Conservation (phyloP, 2,329 filamentous ascomycete species). For the Alternaria gaisen region DNA sequence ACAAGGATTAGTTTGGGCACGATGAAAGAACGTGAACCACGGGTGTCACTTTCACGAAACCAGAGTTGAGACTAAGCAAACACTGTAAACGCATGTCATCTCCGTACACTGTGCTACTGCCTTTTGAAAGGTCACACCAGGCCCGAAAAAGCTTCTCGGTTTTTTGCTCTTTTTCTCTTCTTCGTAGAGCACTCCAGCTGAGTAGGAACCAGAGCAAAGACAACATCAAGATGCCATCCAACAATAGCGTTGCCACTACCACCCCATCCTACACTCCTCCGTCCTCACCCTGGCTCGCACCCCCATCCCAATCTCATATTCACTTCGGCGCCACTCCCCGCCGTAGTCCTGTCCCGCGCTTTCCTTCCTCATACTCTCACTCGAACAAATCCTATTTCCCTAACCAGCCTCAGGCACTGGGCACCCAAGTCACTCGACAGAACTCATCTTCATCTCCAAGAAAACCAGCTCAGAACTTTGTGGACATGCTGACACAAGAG, state of each 20-base stretch:
- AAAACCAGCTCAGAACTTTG: not conserved
- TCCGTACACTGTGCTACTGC: not conserved
- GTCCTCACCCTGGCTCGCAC: not conserved
- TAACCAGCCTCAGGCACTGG: not conserved
- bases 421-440: not conserved
- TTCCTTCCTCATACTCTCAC: not conserved
- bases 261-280: not conserved
- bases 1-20: not conserved
- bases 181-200: not conserved
- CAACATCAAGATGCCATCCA: not conserved
- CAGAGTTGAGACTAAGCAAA: not conserved
- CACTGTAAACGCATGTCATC: not conserved
- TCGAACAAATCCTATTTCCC: not conserved
- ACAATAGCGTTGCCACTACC: not conserved
- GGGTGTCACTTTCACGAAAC: not conserved
- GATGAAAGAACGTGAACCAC: not conserved
- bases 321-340: slow-evolving; percentile 1
- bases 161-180: not conserved
- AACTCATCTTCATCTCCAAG: not conserved
- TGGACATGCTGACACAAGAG: not conserved
- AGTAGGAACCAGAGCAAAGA: not conserved
- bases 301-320: not conserved
- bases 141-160: not conserved
- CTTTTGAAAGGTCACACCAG: not conserved
- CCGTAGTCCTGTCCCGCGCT: not conserved